A percentile compares a stretch with the other conserved stretches of the same genome.
Evolutionary conservation across 805 yeast species (phyloP).

Genomic region (Candida lessepsii): DNA sequence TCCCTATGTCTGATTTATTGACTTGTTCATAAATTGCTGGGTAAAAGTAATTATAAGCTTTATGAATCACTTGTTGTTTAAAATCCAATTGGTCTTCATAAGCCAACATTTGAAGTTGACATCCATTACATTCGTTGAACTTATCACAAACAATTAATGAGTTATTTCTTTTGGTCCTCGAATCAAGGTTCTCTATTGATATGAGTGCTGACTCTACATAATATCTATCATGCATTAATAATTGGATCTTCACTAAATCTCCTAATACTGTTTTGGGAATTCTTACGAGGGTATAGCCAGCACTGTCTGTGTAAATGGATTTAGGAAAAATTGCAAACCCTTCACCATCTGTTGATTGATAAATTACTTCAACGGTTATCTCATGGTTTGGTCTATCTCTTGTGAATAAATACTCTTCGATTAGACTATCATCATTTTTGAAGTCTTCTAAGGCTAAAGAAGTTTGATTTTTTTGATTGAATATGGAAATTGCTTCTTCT

Average conservation of each 20-base stretch:
- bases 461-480: slow-evolving; percentile 3
- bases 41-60: slow-evolving; percentile 35
- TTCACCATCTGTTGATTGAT: slow-evolving; percentile 34
- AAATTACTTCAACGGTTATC: slow-evolving; percentile 21
- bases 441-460: slow-evolving; percentile 17
- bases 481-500: slow-evolving; percentile 18
- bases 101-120: slow-evolving; percentile 42
- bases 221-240: slow-evolving; percentile 29
- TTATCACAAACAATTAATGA: slow-evolving; percentile 30
- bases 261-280: slow-evolving; percentile 43
- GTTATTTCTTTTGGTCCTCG: slow-evolving; percentile 22
- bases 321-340: slow-evolving; percentile 35
- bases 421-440: slow-evolving; percentile 20
- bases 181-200: slow-evolving; percentile 13
- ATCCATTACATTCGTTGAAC: slow-evolving; percentile 40
- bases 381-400: slow-evolving; percentile 19
- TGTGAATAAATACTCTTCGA: slow-evolving; percentile 25
- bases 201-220: slow-evolving; percentile 32
- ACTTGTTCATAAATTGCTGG: slow-evolving; percentile 22
- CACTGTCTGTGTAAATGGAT: slow-evolving; percentile 9
- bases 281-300: slow-evolving; percentile 22
- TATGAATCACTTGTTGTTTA: slow-evolving; percentile 28
- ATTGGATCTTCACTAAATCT: slow-evolving; percentile 29
- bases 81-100: slow-evolving; percentile 37
- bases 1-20: slow-evolving; percentile 20